A percentile compares a stretch with the other conserved stretches of the same genome.
These are phyloP conservation scores for Aureobasidium sp. DNA, from an alignment of 2,329 filamentous ascomycete species.

Conservation along the genomic window DNA sequence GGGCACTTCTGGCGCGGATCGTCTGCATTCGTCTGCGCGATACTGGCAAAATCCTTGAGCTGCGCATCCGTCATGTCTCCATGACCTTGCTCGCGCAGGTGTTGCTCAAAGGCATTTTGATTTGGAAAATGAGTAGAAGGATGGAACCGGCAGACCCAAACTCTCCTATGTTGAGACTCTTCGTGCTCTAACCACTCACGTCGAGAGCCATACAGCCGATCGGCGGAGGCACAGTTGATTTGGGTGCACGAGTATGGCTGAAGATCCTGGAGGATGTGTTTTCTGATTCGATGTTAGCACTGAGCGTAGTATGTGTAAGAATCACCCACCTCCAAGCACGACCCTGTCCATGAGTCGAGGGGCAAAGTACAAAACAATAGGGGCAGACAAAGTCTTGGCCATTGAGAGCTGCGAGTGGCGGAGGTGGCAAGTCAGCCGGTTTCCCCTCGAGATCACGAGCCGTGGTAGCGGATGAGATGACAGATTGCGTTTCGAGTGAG, in stretches of 20 bases:
- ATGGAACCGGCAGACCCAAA: neutral
- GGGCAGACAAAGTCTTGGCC: neutral
- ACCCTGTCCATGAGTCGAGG: neutral
- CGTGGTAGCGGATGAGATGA: neutral
- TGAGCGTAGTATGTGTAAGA: no score
- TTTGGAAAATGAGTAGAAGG: neutral
- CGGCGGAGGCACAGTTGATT: neutral
- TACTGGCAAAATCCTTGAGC: neutral
- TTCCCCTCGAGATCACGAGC: neutral
- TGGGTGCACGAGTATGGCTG: neutral
- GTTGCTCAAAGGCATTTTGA: neutral
- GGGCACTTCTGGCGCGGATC: neutral
- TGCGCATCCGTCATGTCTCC: neutral
- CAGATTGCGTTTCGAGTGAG: neutral
- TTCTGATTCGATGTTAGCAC: neutral
- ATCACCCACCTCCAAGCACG: neutral
- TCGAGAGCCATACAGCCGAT: neutral
- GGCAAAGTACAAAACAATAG: neutral
- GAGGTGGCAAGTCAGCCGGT: neutral
- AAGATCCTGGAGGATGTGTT: neutral
- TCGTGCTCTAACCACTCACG: neutral
- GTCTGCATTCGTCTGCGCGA: neutral
- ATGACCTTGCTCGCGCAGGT: neutral
- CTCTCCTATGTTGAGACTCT: neutral
- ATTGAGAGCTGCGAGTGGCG: neutral